Evolutionary conservation across 192 early-diverging fungal genomes (phyloP), one percentile per base, ranked within the genome.

Genomic region (Backusella parvicylindrica): DNA sequence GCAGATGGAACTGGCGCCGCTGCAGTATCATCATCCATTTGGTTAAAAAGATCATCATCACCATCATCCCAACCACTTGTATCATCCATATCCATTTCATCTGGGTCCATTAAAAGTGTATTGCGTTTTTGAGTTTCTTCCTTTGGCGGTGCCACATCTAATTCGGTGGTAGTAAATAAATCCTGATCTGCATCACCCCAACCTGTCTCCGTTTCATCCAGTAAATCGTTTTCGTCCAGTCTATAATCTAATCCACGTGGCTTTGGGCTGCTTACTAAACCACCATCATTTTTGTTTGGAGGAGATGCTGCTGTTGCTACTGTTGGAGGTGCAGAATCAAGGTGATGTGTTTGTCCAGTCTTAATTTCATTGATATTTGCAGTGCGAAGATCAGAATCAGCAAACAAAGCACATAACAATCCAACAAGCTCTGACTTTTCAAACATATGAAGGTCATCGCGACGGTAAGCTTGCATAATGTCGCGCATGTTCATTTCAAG

Each of bases 381-480:
- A 33, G 83, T 76, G 26, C 88, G 79, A 12, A 89, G 70, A 3
- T 80, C 74, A 31, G 88, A 85, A 43, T 89, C 87, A 2, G 88
- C 86, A 77, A 90, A 90, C 18, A 90, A 64, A 4, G 89, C 85
- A 66, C 85, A 84, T 0, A 90, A 23, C 2, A 90, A 73, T 11
- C 78, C 68, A 16, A 79, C 75, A n/a, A 90, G 74, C 64, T 90
- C 88, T 1, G 71, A 53, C 9, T 74, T 82, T 9, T 74, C 66
- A 60, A 90, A 90, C 77, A 81, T 79, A 26, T 75, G 68, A 9
- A 90, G 68, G 31, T 83, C 75, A 7, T 81, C 80, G 13, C 75
- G 75, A 28, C 84, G 78, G 69, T 86, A 88, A 18, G 81, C 75
- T 6, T 80, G 80, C 85, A 89, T 87, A 43, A 90, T 90, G 33